These are phyloP conservation scores for Mycosarcoma mackinlayi DNA, from an alignment of 1,284 basidiomycete species.

Conservation along the genomic window DNA sequence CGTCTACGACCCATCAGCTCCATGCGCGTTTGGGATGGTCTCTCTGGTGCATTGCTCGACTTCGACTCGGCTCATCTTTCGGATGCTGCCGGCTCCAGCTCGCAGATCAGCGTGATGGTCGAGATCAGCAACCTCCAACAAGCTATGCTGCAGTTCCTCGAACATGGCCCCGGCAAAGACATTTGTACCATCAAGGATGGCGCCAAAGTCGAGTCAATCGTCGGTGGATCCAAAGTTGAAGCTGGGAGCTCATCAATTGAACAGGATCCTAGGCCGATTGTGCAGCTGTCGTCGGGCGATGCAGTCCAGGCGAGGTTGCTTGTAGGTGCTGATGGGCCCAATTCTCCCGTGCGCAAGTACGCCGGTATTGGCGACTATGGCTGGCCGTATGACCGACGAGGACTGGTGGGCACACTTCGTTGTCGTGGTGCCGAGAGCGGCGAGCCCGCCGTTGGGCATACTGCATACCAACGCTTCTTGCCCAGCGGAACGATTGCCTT, in stretches of 20 bases:
- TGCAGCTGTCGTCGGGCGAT: slow-evolving; percentile 13
- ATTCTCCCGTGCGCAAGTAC: slow-evolving; percentile 90
- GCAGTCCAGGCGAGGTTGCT: slow-evolving; percentile 67
- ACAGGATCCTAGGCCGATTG: slow-evolving; percentile 58
- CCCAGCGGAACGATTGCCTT: slow-evolving; percentile 93
- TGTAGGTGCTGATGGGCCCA: slow-evolving; percentile 95
- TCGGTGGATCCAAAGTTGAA: slow-evolving; percentile 36
- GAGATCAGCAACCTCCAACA: slow-evolving; percentile 66
- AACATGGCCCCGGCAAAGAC: slow-evolving; percentile 45
- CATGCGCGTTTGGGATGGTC: slow-evolving; percentile 67
- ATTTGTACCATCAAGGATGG: slow-evolving; percentile 74
- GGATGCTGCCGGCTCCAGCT: slow-evolving; percentile 5
- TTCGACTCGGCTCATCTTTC: slow-evolving; percentile 51
- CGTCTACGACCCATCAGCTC: slow-evolving; percentile 55
- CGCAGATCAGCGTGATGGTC: slow-evolving; percentile 61
- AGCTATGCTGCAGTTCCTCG: slow-evolving; percentile 59
- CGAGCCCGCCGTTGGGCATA: slow-evolving; percentile 66
- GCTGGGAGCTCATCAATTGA: slow-evolving; percentile 59
- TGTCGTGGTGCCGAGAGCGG: slow-evolving; percentile 33
- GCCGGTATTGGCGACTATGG: slow-evolving; percentile 88
- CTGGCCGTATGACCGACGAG: slow-evolving; percentile 90
- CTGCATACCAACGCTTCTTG: slow-evolving; percentile 93
- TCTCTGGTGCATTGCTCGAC: slow-evolving; percentile 61
- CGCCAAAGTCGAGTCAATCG: slow-evolving; percentile 77
- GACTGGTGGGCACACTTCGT: slow-evolving; percentile 86